A percentile compares a stretch with the other conserved stretches of the same genome.
These are phyloP conservation scores for Cairneyella variabilis DNA, from an alignment of 495 filamentous ascomycete genomes.

Conservation along the genomic window DNA sequence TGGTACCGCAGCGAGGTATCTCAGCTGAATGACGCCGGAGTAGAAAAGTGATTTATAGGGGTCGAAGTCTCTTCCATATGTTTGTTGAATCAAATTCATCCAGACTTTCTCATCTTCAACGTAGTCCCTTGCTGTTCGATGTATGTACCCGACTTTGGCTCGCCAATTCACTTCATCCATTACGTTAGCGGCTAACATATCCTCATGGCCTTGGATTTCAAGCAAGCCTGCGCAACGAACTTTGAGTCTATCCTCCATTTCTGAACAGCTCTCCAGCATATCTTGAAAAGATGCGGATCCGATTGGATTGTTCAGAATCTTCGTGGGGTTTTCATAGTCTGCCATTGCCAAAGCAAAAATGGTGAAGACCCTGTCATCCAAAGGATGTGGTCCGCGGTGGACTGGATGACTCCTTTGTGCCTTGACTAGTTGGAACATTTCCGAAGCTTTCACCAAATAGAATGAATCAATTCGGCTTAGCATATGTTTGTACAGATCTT, in stretches of 20 bases:
- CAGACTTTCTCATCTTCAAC: not conserved
- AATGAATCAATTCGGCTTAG: conserved; percentile 6
- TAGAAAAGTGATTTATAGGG: no score
- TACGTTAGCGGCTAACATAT: not conserved
- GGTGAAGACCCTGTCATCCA: no score
- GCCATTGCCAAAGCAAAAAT: no score
- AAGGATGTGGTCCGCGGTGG: no score
- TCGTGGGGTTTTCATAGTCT: not conserved
- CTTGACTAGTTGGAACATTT: conserved; percentile 6
- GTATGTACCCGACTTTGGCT: not conserved
- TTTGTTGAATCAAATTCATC: no score
- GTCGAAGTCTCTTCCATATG: no score
- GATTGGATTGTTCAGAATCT: not conserved
- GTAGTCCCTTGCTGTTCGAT: not conserved
- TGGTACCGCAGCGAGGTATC: no score
- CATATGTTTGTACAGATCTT: conserved; percentile 5
- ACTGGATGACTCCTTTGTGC: not conserved
- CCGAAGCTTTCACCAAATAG: conserved; percentile 3
- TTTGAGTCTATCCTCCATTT: not conserved
- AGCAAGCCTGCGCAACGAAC: not conserved
- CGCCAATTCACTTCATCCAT: no score
- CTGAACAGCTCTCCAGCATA: not conserved
- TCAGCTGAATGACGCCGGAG: no score
- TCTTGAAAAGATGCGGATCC: not conserved
- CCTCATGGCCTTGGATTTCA: not conserved